Evolutionary conservation across 106 monocot species (phyloP), one percentile per base, ranked within the genome.

Genomic region (Posidonia australis): DNA sequence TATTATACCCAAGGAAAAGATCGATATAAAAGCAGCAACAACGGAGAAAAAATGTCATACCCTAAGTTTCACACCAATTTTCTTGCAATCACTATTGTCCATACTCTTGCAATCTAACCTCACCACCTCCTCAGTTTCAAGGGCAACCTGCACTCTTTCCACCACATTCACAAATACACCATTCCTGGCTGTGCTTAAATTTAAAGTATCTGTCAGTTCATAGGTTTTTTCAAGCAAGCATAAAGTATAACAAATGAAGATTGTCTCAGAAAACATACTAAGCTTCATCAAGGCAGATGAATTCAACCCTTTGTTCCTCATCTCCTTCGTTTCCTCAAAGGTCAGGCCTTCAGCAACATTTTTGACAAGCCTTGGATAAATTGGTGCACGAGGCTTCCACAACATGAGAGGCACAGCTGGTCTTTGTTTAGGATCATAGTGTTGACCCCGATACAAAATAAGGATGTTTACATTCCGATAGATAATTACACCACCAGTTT

Each of bases 51-150:
- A 4, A 49, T 46, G 13, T 9, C 79, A 58, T 82, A 92, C 92
- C 82, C 82, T 79, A 60, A 92, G 76, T 65, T 92, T 87, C 47
- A 92, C 87, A 29, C 87, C 92, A 65, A 92, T 92, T 69, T 85
- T 92, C 78, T 92, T 92, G 82, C 84, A 87, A 55, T 84, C 82
- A 72, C 84, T 88, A 4, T 67, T 70, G 43, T 69, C 82, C 23
- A 80, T 77, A 80, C 82, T 67, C 18, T 70, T 51, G 51, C 87
- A 92, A 52, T 92, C 87, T 63, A 92, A 54, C 46, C 84, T 80
- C 51, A 88, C 76, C n/a, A 92, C 92, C 62, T 92, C 87, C 13
- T 66, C 55, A 51, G 72, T 72, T 68, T 80, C 69, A 69, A 92
- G 85, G 63, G 87, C 87, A 57, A 78, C 84, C 63, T 76, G 76